Evolutionary conservation across 2,329 filamentous ascomycete genomes (phyloP), one percentile per base, ranked within the genome.

Genomic region (Monosporascus sp.): DNA sequence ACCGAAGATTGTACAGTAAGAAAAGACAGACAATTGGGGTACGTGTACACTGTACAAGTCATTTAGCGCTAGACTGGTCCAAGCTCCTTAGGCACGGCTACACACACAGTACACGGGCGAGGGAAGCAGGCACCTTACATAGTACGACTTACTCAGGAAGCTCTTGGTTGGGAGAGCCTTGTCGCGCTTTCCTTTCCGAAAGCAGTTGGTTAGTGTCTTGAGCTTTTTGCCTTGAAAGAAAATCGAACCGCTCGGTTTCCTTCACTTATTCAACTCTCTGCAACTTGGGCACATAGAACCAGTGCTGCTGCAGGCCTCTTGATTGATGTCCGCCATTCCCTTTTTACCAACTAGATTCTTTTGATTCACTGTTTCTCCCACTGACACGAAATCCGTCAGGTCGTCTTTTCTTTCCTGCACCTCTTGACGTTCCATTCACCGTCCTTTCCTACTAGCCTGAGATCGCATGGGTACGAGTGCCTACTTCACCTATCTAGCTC

Each of bases 161-260:
- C 45, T 48, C 22, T 36, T 50, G 14, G 17, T 14, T 43, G 11
- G 54, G 36, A 52, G 49, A 65, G 63, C 64, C 63, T 65, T 58
- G 64, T 66, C 63, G 63, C 65, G 65, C 61, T 59, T 63, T 56
- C 58, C 54, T 24, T 52, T 63, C 64, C 63, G 66, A 63, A 69
- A 67, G 64, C 66, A 69, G 61, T 54, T 59, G 48, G 36, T 50
- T 26, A 49, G 19, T 38, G 40, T 19, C 47, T 8, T 27, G 43
- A 26, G n/a, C n/a, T 6, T 17, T 41, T 17, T 19, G 6, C 41
- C 31, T 34, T 34, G 31, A 34, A 34, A 34, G 31, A 34, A 34
- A 27, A 34, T 14, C 31, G 31, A 5, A 14, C 9, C 31, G 31
- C 31, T 11, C 9, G 11, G 1, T 34, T 34, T 34, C 31, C 31